Evolutionary conservation across 1,284 basidiomycete genomes (phyloP), one percentile per base, ranked within the genome.

Genomic region (Boletellus dicymbophilus): DNA sequence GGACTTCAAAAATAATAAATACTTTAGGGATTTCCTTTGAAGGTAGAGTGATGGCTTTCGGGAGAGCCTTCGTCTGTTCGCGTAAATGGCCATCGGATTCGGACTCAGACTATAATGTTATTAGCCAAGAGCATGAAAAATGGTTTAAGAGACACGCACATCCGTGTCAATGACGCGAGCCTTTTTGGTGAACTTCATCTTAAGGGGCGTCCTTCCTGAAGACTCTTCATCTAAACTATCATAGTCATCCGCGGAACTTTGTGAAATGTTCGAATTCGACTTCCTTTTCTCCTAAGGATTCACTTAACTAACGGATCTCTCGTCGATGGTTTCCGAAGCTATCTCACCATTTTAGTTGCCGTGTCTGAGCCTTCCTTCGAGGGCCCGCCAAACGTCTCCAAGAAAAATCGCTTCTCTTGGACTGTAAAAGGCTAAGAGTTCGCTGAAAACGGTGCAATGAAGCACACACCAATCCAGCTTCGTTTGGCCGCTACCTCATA

Each of bases 381-480:
- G 13, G 65, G 58, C 37, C 70, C 66, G n/a, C 62, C 52, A 48
- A 73, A 77, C 37, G 72, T 72, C 34, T 67, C 64, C 11, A 63
- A 62, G 56, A 81, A 85, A 49, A 64, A 75, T 37, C 59, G 61
- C 54, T 70, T 73, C 59, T 79, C 76, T 50, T 62, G 65, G 22
- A 59, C 72, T 76, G 46, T 12, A 26, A 42, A 44, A 0, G 4
- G 22, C 39, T 53, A n/a, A 39, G 45, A 31, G 37, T 37, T 4
- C 30, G 21, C 20, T 16, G 4, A 21, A 21, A 40, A 44, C 13
- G 26, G 22, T 12, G 13, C 16, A 25, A 43, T 40, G 37, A 18
- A 43, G 20, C 49, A 71, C 70, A 53, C 18, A 83, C 81, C 62
- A 33, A 84, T 83, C 81, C 81, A 84, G 27, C 65, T 59, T 16